A percentile compares a stretch with the other conserved stretches of the same genome.
Conservation (phyloP, 2,329 filamentous ascomycete genomes). For the Beauveria varroae region DNA sequence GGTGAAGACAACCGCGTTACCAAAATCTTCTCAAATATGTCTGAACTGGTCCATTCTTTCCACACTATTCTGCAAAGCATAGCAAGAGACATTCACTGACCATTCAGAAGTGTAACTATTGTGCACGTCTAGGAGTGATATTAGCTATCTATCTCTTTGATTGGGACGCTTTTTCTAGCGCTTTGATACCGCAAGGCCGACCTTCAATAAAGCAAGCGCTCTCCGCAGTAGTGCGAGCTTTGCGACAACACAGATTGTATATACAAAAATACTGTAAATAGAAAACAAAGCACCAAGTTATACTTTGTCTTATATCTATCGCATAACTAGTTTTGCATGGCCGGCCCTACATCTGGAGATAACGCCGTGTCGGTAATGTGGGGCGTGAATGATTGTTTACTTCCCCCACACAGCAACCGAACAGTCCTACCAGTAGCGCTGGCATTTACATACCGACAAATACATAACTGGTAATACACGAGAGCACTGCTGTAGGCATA, state of each 20-base stretch:
- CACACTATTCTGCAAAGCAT: background rate
- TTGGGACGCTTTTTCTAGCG: background rate
- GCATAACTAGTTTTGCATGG: background rate
- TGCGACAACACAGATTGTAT: background rate
- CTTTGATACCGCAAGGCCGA: background rate
- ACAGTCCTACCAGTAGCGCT: constrained; percentile 10
- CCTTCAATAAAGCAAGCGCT: background rate
- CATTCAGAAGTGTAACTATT: background rate
- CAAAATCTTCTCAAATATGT: constrained; percentile 56
- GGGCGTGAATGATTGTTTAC: constrained; percentile 27
- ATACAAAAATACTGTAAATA: background rate
- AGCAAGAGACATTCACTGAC: background rate
- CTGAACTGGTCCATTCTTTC: constrained; percentile 33
- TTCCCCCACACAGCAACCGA: constrained; percentile 30
- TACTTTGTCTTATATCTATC: background rate
- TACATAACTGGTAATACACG: background rate
- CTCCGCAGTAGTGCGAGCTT: background rate
- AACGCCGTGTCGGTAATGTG: constrained; percentile 19
- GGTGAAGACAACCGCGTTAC: constrained; percentile 57
- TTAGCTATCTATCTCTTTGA: background rate
- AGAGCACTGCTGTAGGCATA: background rate
- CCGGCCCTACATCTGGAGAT: background rate
- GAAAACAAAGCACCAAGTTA: background rate
- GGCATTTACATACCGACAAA: background rate
- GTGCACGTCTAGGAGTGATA: background rate